Base-by-base conservation (phyloP, 2,329 filamentous ascomycete genomes). In the Beauveria sp. region DNA sequence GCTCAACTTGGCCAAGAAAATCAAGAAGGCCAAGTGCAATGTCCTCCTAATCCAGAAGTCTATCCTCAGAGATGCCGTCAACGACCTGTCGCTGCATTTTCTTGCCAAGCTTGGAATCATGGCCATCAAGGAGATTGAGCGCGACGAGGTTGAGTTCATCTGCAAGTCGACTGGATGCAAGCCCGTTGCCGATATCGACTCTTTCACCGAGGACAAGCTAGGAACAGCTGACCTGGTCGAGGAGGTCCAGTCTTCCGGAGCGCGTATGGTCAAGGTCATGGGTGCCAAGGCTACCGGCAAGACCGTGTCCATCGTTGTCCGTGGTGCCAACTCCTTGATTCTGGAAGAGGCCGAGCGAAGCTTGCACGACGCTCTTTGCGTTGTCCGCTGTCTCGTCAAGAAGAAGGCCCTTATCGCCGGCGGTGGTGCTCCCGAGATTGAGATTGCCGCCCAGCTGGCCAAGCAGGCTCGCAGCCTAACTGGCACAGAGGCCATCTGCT, bases 11-110 rank as follows among this genome's bases (percentile, higher is more conserved):
- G 93, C 96, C 73, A 98, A 99, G 86, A 99, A 98, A 84, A 99
- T 99, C 77, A 97, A 98, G 81, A 99, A 98, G 84, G 93, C 95
- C 68, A 99, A 98, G 82, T 99, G 95, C 80, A 99, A 99, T 71
- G 95, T 99, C 49, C 87, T 98, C 50, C 83, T 99, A 68, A 98
- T 99, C 69, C 95, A 99, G 74, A 99, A 99, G 80, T 98, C 93
- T 16, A 99, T 99, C 69, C 86, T 99, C 63, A 88, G 95, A 69
- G 95, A 99, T 71, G 95, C 95, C 42, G 93, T 99, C 75, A 99
- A 99, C 80, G 95, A 99, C 70, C 84, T 99, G 63, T 96, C 91
- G 65, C 84, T 99, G 66, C 95, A 99, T 79, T 99, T 99, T 84
- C 83, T 99, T 66, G 91, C 95, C 70, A 96, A 97, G 76, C 88